Conservation (phyloP, 129 eudicot genomes). For the Flaveria sonorensis region DNA sequence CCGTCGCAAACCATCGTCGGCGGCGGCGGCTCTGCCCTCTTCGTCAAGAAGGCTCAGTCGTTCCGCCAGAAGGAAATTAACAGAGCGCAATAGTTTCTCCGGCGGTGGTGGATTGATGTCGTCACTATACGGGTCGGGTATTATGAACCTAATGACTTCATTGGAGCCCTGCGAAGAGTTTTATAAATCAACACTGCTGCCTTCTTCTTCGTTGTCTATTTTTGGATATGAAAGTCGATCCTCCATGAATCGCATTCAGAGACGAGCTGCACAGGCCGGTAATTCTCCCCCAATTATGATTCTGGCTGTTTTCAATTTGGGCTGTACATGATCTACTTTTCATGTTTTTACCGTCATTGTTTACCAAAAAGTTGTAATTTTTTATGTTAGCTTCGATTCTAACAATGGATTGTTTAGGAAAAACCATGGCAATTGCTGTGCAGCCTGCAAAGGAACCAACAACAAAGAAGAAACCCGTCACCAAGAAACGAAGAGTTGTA, state of each 20-base stretch:
- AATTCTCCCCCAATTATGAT: not conserved
- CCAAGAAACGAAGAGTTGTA: conserved; percentile 37
- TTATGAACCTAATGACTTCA: conserved; percentile 18
- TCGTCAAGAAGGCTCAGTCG: conserved; percentile 26
- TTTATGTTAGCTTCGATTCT: not conserved
- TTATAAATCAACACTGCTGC: conserved; percentile 17
- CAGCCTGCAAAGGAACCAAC: conserved; percentile 38
- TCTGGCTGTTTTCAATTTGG: not conserved
- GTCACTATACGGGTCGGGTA: conserved; percentile 24
- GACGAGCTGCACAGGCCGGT: not conserved
- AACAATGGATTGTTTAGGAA: conserved; percentile 19
- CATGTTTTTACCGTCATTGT: too few relatives aligned
- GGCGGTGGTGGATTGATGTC: conserved; percentile 25
- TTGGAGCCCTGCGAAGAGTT: conserved; percentile 38
- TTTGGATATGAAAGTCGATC: conserved; percentile 9
- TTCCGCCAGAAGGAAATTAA: conserved; percentile 29
- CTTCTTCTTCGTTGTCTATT: conserved; percentile 18
- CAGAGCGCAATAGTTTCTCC: conserved; percentile 10
- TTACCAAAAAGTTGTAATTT: too few relatives aligned
- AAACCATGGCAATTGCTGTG: conserved; percentile 34
- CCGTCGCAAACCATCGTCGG: conserved; percentile 11
- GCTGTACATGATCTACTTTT: too few relatives aligned
- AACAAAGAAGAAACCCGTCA: conserved; percentile 25
- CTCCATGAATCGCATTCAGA: conserved; percentile 11
- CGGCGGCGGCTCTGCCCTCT: not conserved